Percentiles rank a stretch among this genome's conserved stretches.
Conservation (phyloP, 257 asterid species). For the Nicotiana tomentosiformis region DNA sequence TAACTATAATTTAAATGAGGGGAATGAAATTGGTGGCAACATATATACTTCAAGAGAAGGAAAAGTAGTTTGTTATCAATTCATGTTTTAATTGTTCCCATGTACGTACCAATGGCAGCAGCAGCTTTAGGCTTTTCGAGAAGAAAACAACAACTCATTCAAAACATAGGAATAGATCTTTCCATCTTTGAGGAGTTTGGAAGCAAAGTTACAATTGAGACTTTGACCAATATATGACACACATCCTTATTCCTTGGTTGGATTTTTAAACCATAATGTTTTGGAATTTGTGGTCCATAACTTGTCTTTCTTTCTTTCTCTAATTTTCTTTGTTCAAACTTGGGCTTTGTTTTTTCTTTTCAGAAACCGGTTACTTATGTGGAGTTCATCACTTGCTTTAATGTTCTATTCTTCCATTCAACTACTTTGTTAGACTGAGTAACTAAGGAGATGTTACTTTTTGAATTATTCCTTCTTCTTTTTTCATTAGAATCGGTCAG, state of each 20-base stretch:
- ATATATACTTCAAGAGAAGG: neutral
- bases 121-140: neutral
- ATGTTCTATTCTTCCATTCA: no score
- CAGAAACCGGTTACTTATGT: no score
- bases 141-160: neutral
- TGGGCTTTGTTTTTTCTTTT: neutral
- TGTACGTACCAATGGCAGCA: neutral
- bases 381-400: no score
- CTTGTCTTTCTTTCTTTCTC: neutral
- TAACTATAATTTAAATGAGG: neutral
- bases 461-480: no score
- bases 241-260: no score
- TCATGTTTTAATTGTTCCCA: neutral
- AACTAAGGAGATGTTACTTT: no score
- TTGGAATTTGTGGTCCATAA: neutral
- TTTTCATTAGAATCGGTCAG: no score
- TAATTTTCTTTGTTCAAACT: neutral
- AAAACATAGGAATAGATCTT: neutral
- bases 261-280: neutral
- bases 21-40: neutral
- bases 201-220: neutral
- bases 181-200: neutral
- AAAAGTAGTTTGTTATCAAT: neutral
- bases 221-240: neutral
- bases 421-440: no score